Conservation (phyloP, 2,329 filamentous ascomycete species). For the Lachnellula willkommii region DNA sequence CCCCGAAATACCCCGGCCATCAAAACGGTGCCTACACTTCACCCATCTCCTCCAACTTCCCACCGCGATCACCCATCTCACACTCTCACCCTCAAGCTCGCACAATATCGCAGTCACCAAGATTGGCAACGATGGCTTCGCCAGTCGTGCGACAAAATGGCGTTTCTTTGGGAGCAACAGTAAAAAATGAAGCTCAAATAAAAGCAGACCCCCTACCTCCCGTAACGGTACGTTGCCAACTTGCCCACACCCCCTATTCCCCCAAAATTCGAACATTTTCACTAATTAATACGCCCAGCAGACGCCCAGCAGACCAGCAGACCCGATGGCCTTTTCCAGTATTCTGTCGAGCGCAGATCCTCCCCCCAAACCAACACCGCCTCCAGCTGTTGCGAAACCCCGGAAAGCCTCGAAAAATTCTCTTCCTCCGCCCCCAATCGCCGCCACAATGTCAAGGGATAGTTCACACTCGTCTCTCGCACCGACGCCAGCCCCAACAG, state of each 20-base stretch:
- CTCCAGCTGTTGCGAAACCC: conserved; percentile 26
- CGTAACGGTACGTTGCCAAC: conserved; percentile 22
- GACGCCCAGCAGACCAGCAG: conserved; percentile 68
- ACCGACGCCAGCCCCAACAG: conserved; percentile 35
- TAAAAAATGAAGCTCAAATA: not conserved
- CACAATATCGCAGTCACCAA: conserved; percentile 28
- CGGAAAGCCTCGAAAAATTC: conserved; percentile 26
- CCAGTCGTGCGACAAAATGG: conserved; percentile 43
- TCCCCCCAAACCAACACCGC: conserved; percentile 47
- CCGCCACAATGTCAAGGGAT: conserved; percentile 26
- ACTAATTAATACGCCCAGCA: conserved; percentile 34
- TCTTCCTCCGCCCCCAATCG: conserved; percentile 14
- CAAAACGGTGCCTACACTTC: conserved; percentile 44
- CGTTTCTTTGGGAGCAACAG: conserved; percentile 29
- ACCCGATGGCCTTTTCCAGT: conserved; percentile 94
- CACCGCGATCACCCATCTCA: conserved; percentile 46
- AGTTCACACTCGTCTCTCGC: conserved; percentile 46
- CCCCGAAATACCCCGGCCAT: conserved; percentile 40
- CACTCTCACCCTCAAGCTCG: conserved; percentile 39
- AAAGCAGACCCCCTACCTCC: conserved; percentile 22
- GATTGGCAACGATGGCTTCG: conserved; percentile 39
- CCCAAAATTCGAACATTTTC: not conserved
- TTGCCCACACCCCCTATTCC: not conserved
- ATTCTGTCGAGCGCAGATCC: conserved; percentile 79
- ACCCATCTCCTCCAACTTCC: conserved; percentile 41